Base-by-base conservation (phyloP, 1,284 basidiomycete species). In the Ustilago tritici region DNA sequence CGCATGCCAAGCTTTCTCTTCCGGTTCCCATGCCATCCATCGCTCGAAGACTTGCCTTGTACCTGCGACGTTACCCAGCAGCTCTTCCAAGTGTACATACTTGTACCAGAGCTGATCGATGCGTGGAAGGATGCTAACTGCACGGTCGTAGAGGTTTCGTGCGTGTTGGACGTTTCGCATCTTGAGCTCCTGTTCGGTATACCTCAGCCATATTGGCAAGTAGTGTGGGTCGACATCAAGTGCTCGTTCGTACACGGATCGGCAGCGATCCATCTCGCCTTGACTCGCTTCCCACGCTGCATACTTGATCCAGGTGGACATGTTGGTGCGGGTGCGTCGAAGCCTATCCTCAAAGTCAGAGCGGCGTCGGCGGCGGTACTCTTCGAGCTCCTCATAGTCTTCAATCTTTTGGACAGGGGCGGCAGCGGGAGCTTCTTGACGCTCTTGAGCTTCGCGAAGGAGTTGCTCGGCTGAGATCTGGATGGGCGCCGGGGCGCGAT, bases 11-110 rank as follows among this genome's bases (percentile, higher is more conserved):
- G 96, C 95, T 88, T 98, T 98, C 90, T 99, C 97, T 83, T 98
- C 95, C 0, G 97, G 97, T 86, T 99, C 95, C 97, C 97, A 99
- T 76, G 93, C 90, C 95, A 99, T 97, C 96, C 96, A 99, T 55
- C 96, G 90, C 87, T 99, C 97, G 82, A 99, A 99, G 65, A 99
- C 93, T 86, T 98, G 95, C 11, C 96, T 91, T 1, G 95, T 95
- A 35, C 96, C 96, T 1, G 94, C 90, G 41, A 99, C 91, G 84
- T 99, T 99, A 83, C 96, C 93, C 14, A 99, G 90, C 3, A 99
- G 90, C 87, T 99, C 96, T 86, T 99, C 96, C 62, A 99, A 91
- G 88, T 98, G 98, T 61, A 99, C 96, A 76, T 98, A 99, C 87
- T 98, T 98, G 90, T 98, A 98, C 96, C 95, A 98, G 47, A 86